Evolutionary conservation across 257 asterid species (phyloP).

Genomic region (Petunia secreta): DNA sequence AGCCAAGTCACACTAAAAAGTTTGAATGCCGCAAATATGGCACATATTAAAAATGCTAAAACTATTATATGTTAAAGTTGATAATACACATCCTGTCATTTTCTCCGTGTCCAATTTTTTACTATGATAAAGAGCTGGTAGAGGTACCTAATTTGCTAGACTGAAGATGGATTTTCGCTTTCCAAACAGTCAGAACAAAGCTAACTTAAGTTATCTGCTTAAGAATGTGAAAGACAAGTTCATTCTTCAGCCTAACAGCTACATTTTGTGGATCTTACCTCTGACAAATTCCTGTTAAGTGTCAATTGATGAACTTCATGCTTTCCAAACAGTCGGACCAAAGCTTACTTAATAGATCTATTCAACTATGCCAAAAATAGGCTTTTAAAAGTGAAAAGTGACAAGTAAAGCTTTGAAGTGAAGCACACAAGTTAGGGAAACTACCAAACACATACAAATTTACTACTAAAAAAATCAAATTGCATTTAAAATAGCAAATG

Average conservation of each 20-base stretch:
- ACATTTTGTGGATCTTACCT: neutral
- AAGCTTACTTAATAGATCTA: neutral
- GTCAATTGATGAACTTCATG: neutral
- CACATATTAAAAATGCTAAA: neutral
- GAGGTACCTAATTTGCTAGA: neutral
- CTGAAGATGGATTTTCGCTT: neutral
- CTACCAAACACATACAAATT: no score
- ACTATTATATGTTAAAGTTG: neutral
- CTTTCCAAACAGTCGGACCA: neutral
- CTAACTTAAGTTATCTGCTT: neutral
- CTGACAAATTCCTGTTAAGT: slow-evolving; percentile 2
- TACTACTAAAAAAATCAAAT: no score
- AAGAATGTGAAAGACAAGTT: neutral
- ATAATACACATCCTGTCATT: neutral
- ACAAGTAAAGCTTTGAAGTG: no score
- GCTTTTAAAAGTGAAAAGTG: no score
- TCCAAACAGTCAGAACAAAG: neutral
- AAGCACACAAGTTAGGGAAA: no score
- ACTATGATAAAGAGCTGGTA: neutral
- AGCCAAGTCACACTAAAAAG: neutral
- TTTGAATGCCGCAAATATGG: neutral
- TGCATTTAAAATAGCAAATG: no score
- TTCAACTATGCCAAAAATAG: neutral
- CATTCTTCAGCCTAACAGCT: neutral
- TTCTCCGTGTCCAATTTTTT: neutral